Conservation (phyloP, 2,329 filamentous ascomycete genomes). For the Rachicladosporium sp. region DNA sequence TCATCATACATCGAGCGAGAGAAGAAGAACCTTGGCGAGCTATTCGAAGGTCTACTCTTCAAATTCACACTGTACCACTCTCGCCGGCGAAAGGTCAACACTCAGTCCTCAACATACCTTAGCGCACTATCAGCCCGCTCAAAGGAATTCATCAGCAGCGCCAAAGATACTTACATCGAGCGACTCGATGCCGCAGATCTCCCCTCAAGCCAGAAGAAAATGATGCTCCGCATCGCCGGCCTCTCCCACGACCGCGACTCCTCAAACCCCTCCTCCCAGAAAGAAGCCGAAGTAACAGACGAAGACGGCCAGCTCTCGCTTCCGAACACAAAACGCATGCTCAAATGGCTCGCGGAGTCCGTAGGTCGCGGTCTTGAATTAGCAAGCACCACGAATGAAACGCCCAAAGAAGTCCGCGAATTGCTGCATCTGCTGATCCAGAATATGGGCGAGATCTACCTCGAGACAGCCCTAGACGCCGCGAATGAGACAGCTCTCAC, state of each 20-base stretch:
- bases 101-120: slow-evolving; percentile 62
- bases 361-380: slow-evolving; percentile 84
- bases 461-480: slow-evolving; percentile 53
- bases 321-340: slow-evolving; percentile 89
- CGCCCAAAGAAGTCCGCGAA: slow-evolving; percentile 82
- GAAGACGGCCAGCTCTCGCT: slow-evolving; percentile 75
- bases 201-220: slow-evolving; percentile 74
- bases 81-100: slow-evolving; percentile 68
- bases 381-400: slow-evolving; percentile 66
- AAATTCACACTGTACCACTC: slow-evolving; percentile 95
- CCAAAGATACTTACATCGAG: slow-evolving; percentile 83
- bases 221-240: slow-evolving; percentile 81
- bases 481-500: slow-evolving; percentile 63
- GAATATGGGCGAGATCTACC: slow-evolving; percentile 74
- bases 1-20: slow-evolving; percentile 55
- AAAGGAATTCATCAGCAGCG: slow-evolving; percentile 74
- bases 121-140: slow-evolving; percentile 81
- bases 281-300: slow-evolving; percentile 82
- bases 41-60: slow-evolving; percentile 86
- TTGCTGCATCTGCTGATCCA: slow-evolving; percentile 72
- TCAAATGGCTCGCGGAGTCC: slow-evolving; percentile 92
- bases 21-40: slow-evolving; percentile 58
- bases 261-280: slow-evolving; percentile 31
- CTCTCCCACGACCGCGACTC: slow-evolving; percentile 56
- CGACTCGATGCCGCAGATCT: slow-evolving; percentile 80